Conservation (phyloP, 805 yeast genomes). For the Candida odintsovae region DNA sequence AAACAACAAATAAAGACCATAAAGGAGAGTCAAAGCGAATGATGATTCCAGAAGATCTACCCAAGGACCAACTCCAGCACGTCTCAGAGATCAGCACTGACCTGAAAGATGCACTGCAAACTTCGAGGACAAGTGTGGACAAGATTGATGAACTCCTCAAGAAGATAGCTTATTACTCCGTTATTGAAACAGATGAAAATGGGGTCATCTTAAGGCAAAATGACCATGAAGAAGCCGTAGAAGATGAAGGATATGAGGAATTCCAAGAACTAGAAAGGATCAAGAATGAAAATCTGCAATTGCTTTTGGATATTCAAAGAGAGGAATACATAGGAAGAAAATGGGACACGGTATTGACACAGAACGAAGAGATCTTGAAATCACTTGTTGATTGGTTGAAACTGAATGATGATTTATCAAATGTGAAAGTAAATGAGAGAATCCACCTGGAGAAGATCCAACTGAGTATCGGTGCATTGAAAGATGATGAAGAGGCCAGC, state of each 20-base stretch:
- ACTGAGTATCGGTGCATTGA: not conserved
- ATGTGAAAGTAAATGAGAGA: not conserved
- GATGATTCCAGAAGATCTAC: slow-evolving; percentile 4
- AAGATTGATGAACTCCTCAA: slow-evolving; percentile 15
- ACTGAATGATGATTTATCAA: not conserved
- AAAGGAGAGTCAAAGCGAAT: no score
- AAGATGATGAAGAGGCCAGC: not conserved
- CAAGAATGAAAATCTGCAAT: slow-evolving; percentile 22
- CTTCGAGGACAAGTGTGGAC: slow-evolving; percentile 10
- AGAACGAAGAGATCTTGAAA: slow-evolving; percentile 25
- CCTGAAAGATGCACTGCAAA: slow-evolving; percentile 7
- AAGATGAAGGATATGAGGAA: not conserved
- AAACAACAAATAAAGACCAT: no score
- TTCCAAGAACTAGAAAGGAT: slow-evolving; percentile 12
- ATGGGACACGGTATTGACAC: slow-evolving; percentile 23
- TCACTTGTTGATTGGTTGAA: slow-evolving; percentile 7
- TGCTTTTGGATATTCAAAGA: slow-evolving; percentile 27
- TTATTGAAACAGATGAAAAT: slow-evolving; percentile 11
- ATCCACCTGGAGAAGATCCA: not conserved
- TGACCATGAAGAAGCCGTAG: not conserved
- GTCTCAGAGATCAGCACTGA: slow-evolving; percentile 12
- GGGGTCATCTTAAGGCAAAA: not conserved
- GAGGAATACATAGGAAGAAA: slow-evolving; percentile 26
- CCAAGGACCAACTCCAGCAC: slow-evolving; percentile 18
- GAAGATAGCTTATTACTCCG: slow-evolving; percentile 9